Base-by-base conservation (phyloP, 2,329 filamentous ascomycete species). In the Curvularia lunata region DNA sequence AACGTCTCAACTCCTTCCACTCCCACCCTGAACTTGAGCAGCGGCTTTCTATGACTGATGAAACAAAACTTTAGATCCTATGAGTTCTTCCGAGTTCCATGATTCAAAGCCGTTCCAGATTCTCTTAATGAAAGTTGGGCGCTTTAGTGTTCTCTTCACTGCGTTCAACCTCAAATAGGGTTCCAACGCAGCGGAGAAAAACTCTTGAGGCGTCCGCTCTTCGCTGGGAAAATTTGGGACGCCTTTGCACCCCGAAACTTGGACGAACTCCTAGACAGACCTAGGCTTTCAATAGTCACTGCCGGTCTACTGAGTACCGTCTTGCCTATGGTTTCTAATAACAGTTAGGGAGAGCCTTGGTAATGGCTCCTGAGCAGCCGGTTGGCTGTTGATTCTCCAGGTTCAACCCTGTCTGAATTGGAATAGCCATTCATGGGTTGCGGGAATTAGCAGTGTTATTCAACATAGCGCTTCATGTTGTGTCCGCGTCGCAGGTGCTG, bases 21-120 rank as follows among this genome's bases (percentile, higher is more conserved):
- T 42, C 34, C 27, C 32, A n/a, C 4, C 27, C 23, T 51, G 13
- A 48, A 18, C 32, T 28, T 27, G 21, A 48, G 27, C 21, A 49
- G 21, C 16, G 7, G 8, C 13, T 28, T 12, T 21, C 18, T 45
- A 9, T 19, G 21, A 59, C 47, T 56, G 47, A 56, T 23, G n/a
- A 48, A 48, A 48, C 43, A 43, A 21, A 48, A 42, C 34, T 45
- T 25, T 54, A 58, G 45, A 54, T 54, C 50, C 37, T 40, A 38
- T 19, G n/a, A 30, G 28, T 30, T 25, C 6, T 10, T 28, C 21
- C 10, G n/a, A 21, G 45, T 30, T 32, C 18, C 30, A 3, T 18
- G n/a, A n/a, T 6, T 19, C n/a, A 47, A 54, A 13, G 18, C 40
- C 25, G 30, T 12, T 10, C 18, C 30, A 48, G 23, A 21, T 49